A percentile compares a stretch with the other conserved stretches of the same genome.
Conservation (phyloP, 2,329 filamentous ascomycete genomes). For the Botrytis aclada region DNA sequence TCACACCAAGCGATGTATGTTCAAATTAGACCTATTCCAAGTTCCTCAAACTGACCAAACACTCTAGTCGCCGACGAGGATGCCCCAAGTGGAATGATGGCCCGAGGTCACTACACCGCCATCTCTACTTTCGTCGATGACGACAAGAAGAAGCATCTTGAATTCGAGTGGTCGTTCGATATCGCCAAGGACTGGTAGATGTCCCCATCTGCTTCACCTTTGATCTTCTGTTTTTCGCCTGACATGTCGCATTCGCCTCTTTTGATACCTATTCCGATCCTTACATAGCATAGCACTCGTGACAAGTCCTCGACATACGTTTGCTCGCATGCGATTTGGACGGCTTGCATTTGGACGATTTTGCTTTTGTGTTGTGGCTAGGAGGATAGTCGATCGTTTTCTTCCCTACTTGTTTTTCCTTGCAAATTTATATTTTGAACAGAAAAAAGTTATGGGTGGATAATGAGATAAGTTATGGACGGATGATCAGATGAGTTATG, state of each 20-base stretch:
- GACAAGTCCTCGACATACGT: neutral
- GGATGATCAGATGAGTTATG: conserved; percentile 9
- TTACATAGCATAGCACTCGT: neutral
- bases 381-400: neutral
- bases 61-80: conserved; percentile 79
- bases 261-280: neutral
- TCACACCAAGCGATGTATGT: conserved; percentile 90
- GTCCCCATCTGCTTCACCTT: neutral
- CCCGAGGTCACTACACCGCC: conserved; percentile 86
- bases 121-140: conserved; percentile 91
- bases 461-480: conserved; percentile 10
- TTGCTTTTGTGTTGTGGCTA: neutral
- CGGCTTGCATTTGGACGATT: neutral
- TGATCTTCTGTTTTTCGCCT: conserved; percentile 2
- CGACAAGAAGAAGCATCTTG: conserved; percentile 83
- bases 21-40: neutral
- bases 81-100: conserved; percentile 86
- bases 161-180: conserved; percentile 95
- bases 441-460: conserved; percentile 8
- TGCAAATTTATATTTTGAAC: neutral
- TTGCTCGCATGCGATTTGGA: neutral
- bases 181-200: conserved; percentile 92
- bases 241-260: neutral
- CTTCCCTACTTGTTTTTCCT: neutral
- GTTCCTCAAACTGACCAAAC: neutral